Evolutionary conservation across 345 rosid genomes (phyloP).

Genomic region (Anastatica hierochuntica): DNA sequence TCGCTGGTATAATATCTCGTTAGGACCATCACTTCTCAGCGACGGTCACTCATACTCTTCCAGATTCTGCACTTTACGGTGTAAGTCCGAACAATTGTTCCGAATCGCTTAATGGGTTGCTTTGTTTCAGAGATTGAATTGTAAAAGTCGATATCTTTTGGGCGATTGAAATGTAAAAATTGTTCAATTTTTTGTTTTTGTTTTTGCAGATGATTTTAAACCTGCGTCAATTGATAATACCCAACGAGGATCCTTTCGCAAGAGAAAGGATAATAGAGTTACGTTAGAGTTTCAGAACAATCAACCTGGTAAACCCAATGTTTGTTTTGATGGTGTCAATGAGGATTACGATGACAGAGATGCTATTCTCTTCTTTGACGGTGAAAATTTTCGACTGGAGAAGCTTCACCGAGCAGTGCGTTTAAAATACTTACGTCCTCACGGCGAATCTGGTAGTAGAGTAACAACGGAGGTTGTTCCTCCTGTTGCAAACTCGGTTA

Average conservation of each 20-base stretch:
- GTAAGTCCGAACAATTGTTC: constrained; percentile 17
- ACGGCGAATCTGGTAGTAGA: constrained; percentile 43
- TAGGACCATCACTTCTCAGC: constrained; percentile 55
- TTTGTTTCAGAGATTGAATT: not conserved
- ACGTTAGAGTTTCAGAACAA: constrained; percentile 69
- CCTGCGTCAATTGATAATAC: constrained; percentile 70
- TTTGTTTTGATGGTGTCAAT: constrained; percentile 52
- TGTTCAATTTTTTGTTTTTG: not conserved
- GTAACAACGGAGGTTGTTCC: constrained; percentile 26
- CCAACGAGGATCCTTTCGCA: constrained; percentile 49
- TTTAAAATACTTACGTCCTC: constrained; percentile 44
- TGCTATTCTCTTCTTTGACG: constrained; percentile 63
- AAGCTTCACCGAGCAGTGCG: constrained; percentile 57
- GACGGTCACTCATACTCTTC: constrained; percentile 30
- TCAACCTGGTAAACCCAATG: constrained; percentile 59
- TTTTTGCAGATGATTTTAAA: constrained; percentile 60
- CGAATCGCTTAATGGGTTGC: not conserved
- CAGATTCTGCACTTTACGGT: constrained; percentile 67
- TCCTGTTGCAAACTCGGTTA: constrained; percentile 20
- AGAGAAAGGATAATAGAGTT: constrained; percentile 57
- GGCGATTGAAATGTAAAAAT: too few relatives aligned
- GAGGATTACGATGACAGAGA: constrained; percentile 57
- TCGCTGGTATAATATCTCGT: constrained; percentile 53
- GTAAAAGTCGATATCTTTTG: not conserved
- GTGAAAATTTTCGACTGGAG: constrained; percentile 53